Evolutionary conservation across 2,329 filamentous ascomycete species (phyloP), one percentile per base, ranked within the genome.

Genomic region (Cladorrhinum sp.): DNA sequence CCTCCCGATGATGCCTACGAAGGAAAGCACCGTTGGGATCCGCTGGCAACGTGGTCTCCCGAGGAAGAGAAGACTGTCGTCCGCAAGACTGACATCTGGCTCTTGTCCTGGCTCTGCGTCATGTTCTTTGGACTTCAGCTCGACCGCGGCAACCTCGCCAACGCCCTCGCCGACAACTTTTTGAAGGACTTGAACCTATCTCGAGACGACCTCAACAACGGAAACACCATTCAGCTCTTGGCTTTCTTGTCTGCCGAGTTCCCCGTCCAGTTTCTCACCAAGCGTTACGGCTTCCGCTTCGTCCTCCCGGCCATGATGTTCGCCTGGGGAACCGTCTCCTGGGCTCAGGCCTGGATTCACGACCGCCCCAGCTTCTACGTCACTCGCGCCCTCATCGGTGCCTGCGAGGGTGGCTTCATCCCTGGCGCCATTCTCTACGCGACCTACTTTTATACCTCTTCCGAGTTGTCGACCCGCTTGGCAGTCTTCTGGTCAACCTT

Each of bases 381-480:
- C 2, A 82, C 81, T 0, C 76, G 83, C 1, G 76, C 82, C 2
- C 67, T 85, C 14, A 79, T 86, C 16, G 82, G 82, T 0, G 68
- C 81, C 1, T 82, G 77, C 55, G 81, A 85, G 66, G 80, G 81
- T 12, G 83, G 83, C 2, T 86, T 85, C 65, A 85, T 86, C 56
- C 83, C 83, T 1, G 82, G 80, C 64, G 82, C 81, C 10, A 83
- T 89, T 55, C 76, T 88, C 1, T 90, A 89, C 71, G 78, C 89
- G 1, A 86, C 84, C 1, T 91, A 91, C 72, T 92, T 88, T 73
- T 92, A 90, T 75, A 91, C 82, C 2, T 84, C 83, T 1, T 80
- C 79, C 57, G 89, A 92, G 69, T 75, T 92, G 0, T 86, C 88
- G 0, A 80, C 83, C 30, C 82, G 89, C 0, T 77, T 92, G 9